These are phyloP conservation scores for Talaromyces adpressus DNA, from an alignment of 495 filamentous ascomycete species.

Conservation along the genomic window DNA sequence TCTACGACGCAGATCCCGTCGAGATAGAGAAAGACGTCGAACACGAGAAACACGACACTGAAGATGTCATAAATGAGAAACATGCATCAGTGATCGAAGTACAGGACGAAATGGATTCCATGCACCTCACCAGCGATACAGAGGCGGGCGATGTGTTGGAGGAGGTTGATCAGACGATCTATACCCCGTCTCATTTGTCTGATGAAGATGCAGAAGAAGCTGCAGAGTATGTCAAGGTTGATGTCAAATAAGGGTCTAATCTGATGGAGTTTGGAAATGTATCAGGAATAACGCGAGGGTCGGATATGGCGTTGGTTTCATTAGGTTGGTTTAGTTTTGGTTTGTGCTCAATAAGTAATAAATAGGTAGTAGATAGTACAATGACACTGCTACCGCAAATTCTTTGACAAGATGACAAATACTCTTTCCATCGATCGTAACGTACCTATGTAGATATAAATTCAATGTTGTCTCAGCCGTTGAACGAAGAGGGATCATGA, in stretches of 20 bases:
- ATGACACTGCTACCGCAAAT: neutral
- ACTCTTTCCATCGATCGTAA: neutral
- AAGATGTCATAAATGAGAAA: slow-evolving; percentile 12
- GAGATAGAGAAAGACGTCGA: slow-evolving; percentile 1
- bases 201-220: slow-evolving; percentile 21
- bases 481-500: neutral
- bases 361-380: neutral
- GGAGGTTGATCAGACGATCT: neutral
- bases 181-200: slow-evolving; percentile 14
- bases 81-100: slow-evolving; percentile 15
- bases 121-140: slow-evolving; percentile 6
- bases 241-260: neutral
- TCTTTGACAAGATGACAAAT: neutral
- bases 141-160: slow-evolving; percentile 4
- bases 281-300: neutral
- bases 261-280: neutral
- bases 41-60: neutral
- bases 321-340: neutral
- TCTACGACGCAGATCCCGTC: neutral
- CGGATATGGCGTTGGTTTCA: neutral
- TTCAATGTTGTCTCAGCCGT: too few relatives aligned
- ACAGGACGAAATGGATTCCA: slow-evolving; percentile 9
- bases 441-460: too few relatives aligned
- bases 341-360: neutral
- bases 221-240: slow-evolving; percentile 26